Evolutionary conservation across 139 green algal genomes (phyloP).

Genomic region (Haematococcus lacustris): DNA sequence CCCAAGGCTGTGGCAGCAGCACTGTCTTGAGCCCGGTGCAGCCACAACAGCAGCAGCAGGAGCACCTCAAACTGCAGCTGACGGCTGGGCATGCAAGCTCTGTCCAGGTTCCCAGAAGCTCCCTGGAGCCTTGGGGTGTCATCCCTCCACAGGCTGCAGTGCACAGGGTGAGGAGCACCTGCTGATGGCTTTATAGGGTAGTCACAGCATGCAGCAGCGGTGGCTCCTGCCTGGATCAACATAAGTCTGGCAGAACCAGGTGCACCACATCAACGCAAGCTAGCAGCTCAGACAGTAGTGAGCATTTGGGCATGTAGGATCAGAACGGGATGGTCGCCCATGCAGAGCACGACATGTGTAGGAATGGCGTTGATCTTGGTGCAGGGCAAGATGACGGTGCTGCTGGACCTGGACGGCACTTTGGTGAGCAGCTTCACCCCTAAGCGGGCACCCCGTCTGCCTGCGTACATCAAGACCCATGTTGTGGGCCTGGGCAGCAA

Average conservation of each 20-base stretch:
- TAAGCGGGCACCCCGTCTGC: slow-evolving; percentile 54
- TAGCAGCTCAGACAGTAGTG: not conserved
- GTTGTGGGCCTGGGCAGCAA: slow-evolving; percentile 58
- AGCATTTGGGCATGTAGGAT: not conserved
- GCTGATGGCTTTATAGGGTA: not conserved
- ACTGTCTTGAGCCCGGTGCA: not conserved
- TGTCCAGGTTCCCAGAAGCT: not conserved
- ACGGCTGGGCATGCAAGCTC: not conserved
- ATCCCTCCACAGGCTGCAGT: slow-evolving; percentile 26
- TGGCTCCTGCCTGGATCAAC: not conserved
- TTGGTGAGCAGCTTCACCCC: slow-evolving; percentile 75
- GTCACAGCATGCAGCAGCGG: not conserved
- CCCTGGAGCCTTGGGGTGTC: slow-evolving; percentile 18
- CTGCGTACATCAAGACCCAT: slow-evolving; percentile 44
- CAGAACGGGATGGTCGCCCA: not conserved
- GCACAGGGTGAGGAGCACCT: slow-evolving; percentile 10
- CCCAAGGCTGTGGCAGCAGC: not conserved
- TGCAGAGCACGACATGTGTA: not conserved
- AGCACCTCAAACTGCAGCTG: not conserved
- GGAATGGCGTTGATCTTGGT: not conserved
- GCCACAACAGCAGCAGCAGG: not conserved
- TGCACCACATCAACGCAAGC: not conserved
- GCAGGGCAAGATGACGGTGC: slow-evolving; percentile 55
- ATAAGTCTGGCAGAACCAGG: not conserved
- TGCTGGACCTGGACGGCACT: slow-evolving; percentile 86